These are phyloP conservation scores for Rhodocollybia butyracea DNA, from an alignment of 768 basidiomycete genomes.

Conservation along the genomic window DNA sequence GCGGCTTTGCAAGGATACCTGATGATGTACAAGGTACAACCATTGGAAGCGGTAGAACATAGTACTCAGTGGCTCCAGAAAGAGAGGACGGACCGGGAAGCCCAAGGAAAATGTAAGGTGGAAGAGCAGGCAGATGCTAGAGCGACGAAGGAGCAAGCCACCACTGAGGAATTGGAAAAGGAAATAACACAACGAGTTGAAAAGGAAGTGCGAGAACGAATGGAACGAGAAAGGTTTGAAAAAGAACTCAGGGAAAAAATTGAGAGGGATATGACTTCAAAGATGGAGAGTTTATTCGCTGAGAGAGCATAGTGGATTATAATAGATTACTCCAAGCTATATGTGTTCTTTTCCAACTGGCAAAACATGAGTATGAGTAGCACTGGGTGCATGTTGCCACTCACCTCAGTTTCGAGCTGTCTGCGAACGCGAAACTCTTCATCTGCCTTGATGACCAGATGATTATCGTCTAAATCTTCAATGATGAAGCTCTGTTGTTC, in stretches of 20 bases:
- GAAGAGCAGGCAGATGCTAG: not conserved
- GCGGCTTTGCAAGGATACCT: conserved; percentile 45
- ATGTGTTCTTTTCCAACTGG: conserved; percentile 85
- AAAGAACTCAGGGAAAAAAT: conserved; percentile 45
- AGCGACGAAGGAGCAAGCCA: not conserved
- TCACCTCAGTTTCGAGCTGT: conserved; percentile 75
- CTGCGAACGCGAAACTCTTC: conserved; percentile 70
- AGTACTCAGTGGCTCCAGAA: conserved; percentile 36
- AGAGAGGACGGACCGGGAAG: conserved; percentile 14
- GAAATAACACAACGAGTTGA: not conserved
- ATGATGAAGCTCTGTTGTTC: conserved; percentile 80
- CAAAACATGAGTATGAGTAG: conserved; percentile 3
- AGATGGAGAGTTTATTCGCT: not conserved
- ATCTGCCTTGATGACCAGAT: conserved; percentile 81
- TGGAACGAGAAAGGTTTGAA: not conserved
- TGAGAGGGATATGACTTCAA: conserved; percentile 2
- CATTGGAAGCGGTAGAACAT: conserved; percentile 38
- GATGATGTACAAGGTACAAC: conserved; percentile 51
- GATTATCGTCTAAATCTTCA: conserved; percentile 82
- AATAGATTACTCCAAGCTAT: conserved; percentile 54
- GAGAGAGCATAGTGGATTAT: not conserved
- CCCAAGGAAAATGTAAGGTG: not conserved
- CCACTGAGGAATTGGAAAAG: not conserved
- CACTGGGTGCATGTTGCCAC: not conserved
- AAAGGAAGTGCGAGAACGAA: conserved; percentile 6